A percentile compares a stretch with the other conserved stretches of the same genome.
Conservation (phyloP, 2,329 filamentous ascomycete genomes). For the Fusarium armeniacum region DNA sequence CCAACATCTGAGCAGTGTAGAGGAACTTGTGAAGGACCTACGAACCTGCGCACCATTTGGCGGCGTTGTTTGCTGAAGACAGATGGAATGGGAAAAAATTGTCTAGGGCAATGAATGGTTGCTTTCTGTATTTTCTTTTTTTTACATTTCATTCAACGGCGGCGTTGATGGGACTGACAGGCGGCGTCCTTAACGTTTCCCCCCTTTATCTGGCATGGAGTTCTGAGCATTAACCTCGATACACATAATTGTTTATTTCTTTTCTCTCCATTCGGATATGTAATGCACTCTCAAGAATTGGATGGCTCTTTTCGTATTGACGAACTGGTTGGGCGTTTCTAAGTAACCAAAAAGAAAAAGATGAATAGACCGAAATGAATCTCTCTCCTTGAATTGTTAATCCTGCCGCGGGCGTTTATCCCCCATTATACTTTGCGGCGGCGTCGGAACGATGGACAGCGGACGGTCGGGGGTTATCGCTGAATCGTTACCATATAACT, state of each 20-base stretch:
- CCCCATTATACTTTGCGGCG: conserved; percentile 41
- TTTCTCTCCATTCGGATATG: conserved; percentile 40
- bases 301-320: conserved; percentile 44
- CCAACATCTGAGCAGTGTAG: conserved; percentile 83
- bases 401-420: conserved; percentile 22
- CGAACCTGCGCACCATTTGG: conserved; percentile 83
- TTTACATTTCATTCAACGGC: conserved; percentile 10
- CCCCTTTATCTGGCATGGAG: conserved; percentile 43
- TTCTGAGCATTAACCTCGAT: conserved; percentile 43
- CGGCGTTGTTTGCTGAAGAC: conserved; percentile 64
- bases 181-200: conserved; percentile 31
- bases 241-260: conserved; percentile 41
- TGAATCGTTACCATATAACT: conserved; percentile 60
- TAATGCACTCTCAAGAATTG: conserved; percentile 39
- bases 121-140: conserved; percentile 7
- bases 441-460: conserved; percentile 47
- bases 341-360: conserved; percentile 41
- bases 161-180: conserved; percentile 40
- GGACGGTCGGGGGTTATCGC: conserved; percentile 31
- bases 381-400: conserved; percentile 28
- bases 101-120: conserved; percentile 3
- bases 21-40: conserved; percentile 87
- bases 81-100: not conserved
- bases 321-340: conserved; percentile 50
- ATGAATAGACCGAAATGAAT: conserved; percentile 22